Base-by-base conservation (phyloP, 257 asterid species). In the Solanum peruvianum region DNA sequence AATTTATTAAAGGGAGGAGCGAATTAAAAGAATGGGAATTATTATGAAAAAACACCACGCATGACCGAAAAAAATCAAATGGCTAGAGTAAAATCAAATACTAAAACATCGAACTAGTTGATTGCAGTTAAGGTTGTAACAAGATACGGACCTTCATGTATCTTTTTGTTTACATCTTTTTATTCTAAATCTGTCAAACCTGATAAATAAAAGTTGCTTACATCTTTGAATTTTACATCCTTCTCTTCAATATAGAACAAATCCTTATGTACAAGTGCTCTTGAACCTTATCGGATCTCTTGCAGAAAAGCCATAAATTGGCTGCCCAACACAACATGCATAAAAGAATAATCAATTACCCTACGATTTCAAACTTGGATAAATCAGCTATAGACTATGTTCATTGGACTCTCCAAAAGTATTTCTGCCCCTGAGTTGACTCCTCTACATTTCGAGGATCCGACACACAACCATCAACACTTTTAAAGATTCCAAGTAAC, bases 151-250 rank as follows among this genome's bases (percentile, higher is more conserved):
- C 98, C 97, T 92, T 94, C 98, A 84, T 97, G 98, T 67, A 94
- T 31, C 96, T 75, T 98, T 98, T 88, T 97, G 98, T 70, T 95
- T 89, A 64, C 98, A 98, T 87, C 33, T 31, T 31, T 31, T 2
- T 94, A 90, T 98, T 98, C 86, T 67, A 83, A 64, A 86, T 89
- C 35, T 16, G 52, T 8, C 85, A 25, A 86, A 35, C 27, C 12
- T 83, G 47, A 23, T 35, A 83, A 18, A 31, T 73, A 41, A 42
- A 85, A 87, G 69, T 25, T 84, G 47, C 44, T 70, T 90, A 94
- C 99, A 87, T 97, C 98, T 92, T 97, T 97, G 86, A 97, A 97
- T 66, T 97, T 98, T 84, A 97, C 95, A n/a, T n/a, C n/a, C n/a
- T n/a, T n/a, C n/a, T n/a, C n/a, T n/a, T n/a, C n/a, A n/a, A n/a